Percentiles rank a stretch among this genome's conserved stretches.
Evolutionary conservation across 2,329 filamentous ascomycete species (phyloP).

Genomic region (Metarhizium anisopliae): DNA sequence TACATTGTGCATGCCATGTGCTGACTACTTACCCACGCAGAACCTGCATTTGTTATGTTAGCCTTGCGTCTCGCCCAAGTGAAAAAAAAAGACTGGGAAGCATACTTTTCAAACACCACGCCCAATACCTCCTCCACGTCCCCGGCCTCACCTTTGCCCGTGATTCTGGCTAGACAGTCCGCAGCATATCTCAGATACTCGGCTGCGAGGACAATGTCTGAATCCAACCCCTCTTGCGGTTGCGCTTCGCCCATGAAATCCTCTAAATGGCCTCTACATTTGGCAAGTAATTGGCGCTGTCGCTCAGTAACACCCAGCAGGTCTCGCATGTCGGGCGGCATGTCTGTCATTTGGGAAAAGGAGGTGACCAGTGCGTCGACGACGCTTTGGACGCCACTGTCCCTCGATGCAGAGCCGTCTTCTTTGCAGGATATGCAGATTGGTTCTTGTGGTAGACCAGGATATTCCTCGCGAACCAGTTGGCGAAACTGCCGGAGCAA

Average conservation of each 20-base stretch:
- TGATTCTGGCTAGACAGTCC: conserved; percentile 74
- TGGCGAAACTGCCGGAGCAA: conserved; percentile 33
- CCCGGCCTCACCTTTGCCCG: conserved; percentile 71
- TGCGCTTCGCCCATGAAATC: conserved; percentile 59
- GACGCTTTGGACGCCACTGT: conserved; percentile 61
- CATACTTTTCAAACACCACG: conserved; percentile 95
- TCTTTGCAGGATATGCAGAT: conserved; percentile 64
- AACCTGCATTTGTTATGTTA: conserved; percentile 24
- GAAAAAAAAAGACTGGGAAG: conserved; percentile 16
- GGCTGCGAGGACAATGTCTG: conserved; percentile 83
- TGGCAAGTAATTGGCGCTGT: conserved; percentile 70
- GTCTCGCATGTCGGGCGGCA: conserved; percentile 67
- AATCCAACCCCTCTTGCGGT: conserved; percentile 33
- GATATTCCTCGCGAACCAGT: conserved; percentile 9
- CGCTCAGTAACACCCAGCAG: conserved; percentile 85
- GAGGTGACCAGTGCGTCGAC: conserved; percentile 55
- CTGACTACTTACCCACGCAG: conserved; percentile 34
- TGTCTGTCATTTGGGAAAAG: conserved; percentile 62
- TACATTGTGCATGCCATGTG: background rate
- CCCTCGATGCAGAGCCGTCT: conserved; percentile 30
- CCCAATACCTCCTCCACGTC: conserved; percentile 95
- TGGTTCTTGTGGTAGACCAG: conserved; percentile 23
- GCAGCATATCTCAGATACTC: conserved; percentile 80
- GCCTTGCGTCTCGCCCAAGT: background rate
- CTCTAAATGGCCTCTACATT: conserved; percentile 63